These are phyloP conservation scores for Pluteus cervinus DNA, from an alignment of 768 basidiomycete genomes.

Conservation along the genomic window DNA sequence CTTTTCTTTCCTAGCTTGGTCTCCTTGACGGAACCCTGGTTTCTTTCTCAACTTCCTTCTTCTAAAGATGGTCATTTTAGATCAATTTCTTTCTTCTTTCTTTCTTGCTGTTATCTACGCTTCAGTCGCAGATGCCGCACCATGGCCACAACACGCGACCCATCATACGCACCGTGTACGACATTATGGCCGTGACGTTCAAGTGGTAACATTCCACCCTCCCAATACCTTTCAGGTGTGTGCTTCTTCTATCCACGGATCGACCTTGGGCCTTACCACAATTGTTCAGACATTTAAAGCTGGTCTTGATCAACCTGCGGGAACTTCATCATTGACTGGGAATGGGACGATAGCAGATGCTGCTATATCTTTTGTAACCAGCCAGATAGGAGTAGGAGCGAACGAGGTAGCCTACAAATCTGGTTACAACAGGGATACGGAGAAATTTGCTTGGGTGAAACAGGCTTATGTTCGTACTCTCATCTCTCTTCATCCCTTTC, in stretches of 20 bases:
- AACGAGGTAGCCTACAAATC: slow-evolving; percentile 7
- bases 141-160: slow-evolving; percentile 8
- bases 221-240: slow-evolving; percentile 12
- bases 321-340: no score
- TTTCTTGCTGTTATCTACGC: slow-evolving; percentile 3
- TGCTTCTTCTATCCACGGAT: neutral
- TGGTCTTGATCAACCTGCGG: neutral
- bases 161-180: slow-evolving; percentile 15
- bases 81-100: slow-evolving; percentile 4
- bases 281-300: slow-evolving; percentile 2
- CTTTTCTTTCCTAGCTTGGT: no score
- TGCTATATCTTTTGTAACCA: slow-evolving; percentile 6
- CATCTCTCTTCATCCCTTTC: neutral
- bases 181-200: slow-evolving; percentile 10
- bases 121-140: slow-evolving; percentile 9
- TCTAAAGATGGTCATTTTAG: slow-evolving; percentile 5
- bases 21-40: no score
- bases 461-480: slow-evolving; percentile 14
- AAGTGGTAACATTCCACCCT: slow-evolving; percentile 16
- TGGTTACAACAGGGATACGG: slow-evolving; percentile 10
- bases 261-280: neutral
- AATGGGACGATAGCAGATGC: neutral
- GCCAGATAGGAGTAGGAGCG: slow-evolving; percentile 5
- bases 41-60: slow-evolving; percentile 9
- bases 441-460: slow-evolving; percentile 16